Evolutionary conservation across 2,329 filamentous ascomycete species (phyloP).

Genomic region (Paraphoma sp.): DNA sequence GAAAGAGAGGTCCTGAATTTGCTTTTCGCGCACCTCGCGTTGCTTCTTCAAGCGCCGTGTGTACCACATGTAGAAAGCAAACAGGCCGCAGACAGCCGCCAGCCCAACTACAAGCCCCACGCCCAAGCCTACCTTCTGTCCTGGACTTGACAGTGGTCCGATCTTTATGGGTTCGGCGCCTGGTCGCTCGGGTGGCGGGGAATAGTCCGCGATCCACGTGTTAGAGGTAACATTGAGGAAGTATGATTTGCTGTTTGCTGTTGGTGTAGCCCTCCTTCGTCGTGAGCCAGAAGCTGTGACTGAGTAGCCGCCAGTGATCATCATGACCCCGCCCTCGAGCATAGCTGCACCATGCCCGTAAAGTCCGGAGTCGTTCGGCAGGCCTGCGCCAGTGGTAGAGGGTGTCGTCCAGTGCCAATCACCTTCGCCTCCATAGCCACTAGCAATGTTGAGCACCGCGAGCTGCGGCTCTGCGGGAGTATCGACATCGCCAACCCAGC

Average conservation of each 20-base stretch:
- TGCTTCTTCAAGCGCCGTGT: constrained; percentile 48
- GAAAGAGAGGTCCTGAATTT: constrained; percentile 60
- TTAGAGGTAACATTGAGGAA: constrained; percentile 69
- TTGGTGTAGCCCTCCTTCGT: constrained; percentile 44
- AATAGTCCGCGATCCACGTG: constrained; percentile 64
- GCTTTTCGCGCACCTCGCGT: constrained; percentile 58
- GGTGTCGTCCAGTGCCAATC: constrained; percentile 77
- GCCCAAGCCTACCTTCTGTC: constrained; percentile 55
- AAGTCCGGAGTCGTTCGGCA: constrained; percentile 56
- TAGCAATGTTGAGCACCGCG: constrained; percentile 75
- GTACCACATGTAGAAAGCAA: constrained; percentile 58
- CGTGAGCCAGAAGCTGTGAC: constrained; percentile 52
- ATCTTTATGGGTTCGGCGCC: constrained; percentile 15
- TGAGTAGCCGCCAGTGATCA: constrained; percentile 65
- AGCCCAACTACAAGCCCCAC: constrained; percentile 54
- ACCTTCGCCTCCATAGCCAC: constrained; percentile 68
- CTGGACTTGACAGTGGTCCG: constrained; percentile 50
- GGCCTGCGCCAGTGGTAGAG: constrained; percentile 49
- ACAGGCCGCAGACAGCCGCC: constrained; percentile 49
- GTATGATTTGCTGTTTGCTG: constrained; percentile 55
- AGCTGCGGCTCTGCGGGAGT: constrained; percentile 83
- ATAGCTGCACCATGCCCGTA: constrained; percentile 69
- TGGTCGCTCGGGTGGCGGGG: constrained; percentile 49
- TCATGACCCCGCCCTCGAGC: constrained; percentile 67
- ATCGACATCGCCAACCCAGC: constrained; percentile 85